phyloP scores from a whole-genome alignment of 352 stramenopile species.

The Globisporangium alternatum region DNA sequence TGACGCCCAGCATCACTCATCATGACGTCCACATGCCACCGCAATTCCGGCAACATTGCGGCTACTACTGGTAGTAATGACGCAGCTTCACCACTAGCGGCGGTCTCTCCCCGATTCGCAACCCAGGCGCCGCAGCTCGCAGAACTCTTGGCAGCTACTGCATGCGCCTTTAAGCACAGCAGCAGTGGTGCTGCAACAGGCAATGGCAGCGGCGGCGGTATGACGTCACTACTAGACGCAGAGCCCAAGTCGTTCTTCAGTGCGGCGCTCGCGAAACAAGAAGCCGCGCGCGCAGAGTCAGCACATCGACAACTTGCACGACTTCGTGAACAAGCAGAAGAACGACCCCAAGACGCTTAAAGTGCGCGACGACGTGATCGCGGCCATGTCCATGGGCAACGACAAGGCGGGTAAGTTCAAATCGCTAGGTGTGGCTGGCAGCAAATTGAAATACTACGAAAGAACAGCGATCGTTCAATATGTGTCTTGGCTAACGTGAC shows the following conservation, averaged over 20 bases:
- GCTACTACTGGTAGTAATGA: not conserved
- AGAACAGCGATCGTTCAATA: too few relatives aligned
- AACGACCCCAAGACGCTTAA: constrained; percentile 46
- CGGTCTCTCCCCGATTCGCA: not conserved
- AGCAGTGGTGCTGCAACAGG: not conserved
- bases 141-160: not conserved
- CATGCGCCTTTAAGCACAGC: not conserved
- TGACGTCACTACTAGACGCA: constrained; percentile 9
- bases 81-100: not conserved
- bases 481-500: too few relatives aligned
- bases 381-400: constrained; percentile 17
- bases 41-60: not conserved
- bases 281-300: constrained; percentile 14
- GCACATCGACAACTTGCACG: constrained; percentile 31
- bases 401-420: constrained; percentile 15
- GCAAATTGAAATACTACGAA: too few relatives aligned
- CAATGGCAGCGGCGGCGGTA: not conserved
- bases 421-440: not conserved
- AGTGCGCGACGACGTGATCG: constrained; percentile 56
- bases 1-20: not conserved
- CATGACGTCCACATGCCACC: not conserved
- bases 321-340: constrained; percentile 56
- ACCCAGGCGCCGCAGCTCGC: constrained; percentile 10
- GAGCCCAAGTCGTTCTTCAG: constrained; percentile 51
- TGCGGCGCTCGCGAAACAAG: constrained; percentile 31